Percentiles rank a stretch among this genome's conserved stretches.
Conservation (phyloP, 2,329 filamentous ascomycete genomes). For the Akanthomyces uredinophilus region DNA sequence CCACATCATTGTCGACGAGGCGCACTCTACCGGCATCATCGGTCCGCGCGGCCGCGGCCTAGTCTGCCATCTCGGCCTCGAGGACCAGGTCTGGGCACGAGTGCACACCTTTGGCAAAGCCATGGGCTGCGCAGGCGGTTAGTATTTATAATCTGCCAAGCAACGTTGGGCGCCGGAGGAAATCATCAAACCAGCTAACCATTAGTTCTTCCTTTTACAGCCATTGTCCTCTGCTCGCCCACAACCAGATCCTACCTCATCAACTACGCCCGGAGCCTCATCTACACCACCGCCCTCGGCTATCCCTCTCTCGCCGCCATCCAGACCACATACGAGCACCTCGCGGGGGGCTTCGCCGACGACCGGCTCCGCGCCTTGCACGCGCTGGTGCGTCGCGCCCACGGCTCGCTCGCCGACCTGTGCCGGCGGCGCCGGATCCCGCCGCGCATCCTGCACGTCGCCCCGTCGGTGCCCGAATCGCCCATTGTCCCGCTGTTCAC, state of each 20-base stretch:
- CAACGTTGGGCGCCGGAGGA: too few species aligned
- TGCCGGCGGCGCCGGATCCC: constrained; percentile 18
- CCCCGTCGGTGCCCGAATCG: constrained; percentile 39
- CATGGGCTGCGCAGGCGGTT: constrained; percentile 65
- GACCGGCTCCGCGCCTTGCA: constrained; percentile 25
- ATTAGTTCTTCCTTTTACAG: constrained; percentile 18
- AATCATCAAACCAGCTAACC: too few species aligned
- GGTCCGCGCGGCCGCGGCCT: constrained; percentile 53
- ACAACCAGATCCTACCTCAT: constrained; percentile 60
- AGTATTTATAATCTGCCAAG: too few species aligned
- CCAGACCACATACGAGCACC: constrained; percentile 50
- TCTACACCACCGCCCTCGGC: constrained; percentile 68
- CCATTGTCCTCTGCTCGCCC: constrained; percentile 57
- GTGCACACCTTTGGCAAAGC: constrained; percentile 65
- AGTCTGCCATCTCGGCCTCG: constrained; percentile 51
- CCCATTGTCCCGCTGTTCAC: constrained; percentile 63
- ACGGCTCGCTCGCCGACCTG: constrained; percentile 39
- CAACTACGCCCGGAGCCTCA: constrained; percentile 70
- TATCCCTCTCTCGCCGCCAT: constrained; percentile 57
- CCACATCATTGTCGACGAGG: constrained; percentile 62
- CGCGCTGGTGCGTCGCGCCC: constrained; percentile 33
- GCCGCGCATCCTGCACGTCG: constrained; percentile 30
- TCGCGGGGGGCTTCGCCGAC: constrained; percentile 46
- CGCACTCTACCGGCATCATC: constrained; percentile 59
- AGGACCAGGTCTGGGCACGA: constrained; percentile 51